Base-by-base conservation (phyloP, 495 filamentous ascomycete species). In the Tuber aestivum region DNA sequence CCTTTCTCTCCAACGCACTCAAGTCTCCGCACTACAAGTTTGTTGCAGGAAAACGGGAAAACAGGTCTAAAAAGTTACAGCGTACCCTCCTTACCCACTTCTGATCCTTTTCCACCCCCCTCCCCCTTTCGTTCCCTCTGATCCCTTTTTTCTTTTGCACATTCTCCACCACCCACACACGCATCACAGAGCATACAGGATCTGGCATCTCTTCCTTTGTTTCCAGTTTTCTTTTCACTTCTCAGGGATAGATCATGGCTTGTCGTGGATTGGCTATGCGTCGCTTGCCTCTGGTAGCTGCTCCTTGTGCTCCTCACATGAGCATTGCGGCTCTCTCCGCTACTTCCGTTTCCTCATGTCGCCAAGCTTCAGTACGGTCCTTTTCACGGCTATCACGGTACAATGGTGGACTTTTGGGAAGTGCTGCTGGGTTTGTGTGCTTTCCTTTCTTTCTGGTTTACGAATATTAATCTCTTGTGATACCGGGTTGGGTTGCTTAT, bases 341-440 rank as follows among this genome's bases (percentile, higher is more conserved):
- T 65, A 44, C 75, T 70, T 40, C 32, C 32, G 41, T 50, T 70
- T 37, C 70, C 41, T 40, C 48, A 38, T 69, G 56, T 32, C 69
- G 72, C 48, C 76, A 73, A 50, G 50, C 78, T 8, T 75, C 76
- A 44, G 68, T 79, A 73, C 78, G 78, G 72, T 73, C 76, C 18
- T 81, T 81, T 70, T 81, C 79, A 68, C 79, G 75, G 18, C 65
- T 81, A 21, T 81, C 79, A 7, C 79, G 78, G 70, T 74, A 79
- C 56, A 70, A 73, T 45, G 76, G 70, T 70, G 68, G 79, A 7
- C 75, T 81, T 41, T 56, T 81, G 70, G 35, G 71, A 32, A 69
- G 38, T 41, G 37, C 27, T 6, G 38, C 73, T 41, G 38, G 65
- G 73, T 74, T 74, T 27, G 73, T 72, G 41, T 71, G 9, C 41